phyloP scores from a whole-genome alignment of 345 rosid genomes.

The Aurinia saxatilis region DNA sequence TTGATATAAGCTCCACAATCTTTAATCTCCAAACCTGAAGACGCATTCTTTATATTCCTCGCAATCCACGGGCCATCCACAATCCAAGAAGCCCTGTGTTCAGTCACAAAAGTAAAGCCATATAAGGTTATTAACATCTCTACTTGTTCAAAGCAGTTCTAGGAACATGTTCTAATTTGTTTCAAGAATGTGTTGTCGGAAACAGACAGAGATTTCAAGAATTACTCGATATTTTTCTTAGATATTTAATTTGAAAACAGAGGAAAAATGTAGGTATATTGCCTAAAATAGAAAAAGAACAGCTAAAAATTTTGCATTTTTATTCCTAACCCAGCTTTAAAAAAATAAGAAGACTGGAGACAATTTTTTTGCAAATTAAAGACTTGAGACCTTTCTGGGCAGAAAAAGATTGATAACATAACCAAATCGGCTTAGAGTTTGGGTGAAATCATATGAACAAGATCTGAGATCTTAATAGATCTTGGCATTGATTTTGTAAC shows the following conservation, averaged over 20 bases:
- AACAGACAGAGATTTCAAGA: not conserved
- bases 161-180: not conserved
- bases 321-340: no score
- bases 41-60: slow-evolving; percentile 51
- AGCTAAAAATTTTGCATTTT: not conserved
- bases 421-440: not conserved
- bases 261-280: not conserved
- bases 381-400: no score
- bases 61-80: slow-evolving; percentile 62
- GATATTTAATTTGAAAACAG: not conserved
- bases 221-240: not conserved
- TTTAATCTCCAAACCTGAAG: slow-evolving; percentile 37
- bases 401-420: no score
- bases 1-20: slow-evolving; percentile 54
- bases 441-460: not conserved
- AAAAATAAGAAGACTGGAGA: no score
- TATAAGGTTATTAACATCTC: not conserved
- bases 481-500: not conserved
- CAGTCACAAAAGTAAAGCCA: not conserved
- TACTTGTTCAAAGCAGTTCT: not conserved
- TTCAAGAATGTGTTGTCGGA: no score
- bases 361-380: no score
- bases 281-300: not conserved
- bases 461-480: not conserved
- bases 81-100: slow-evolving; percentile 68